Evolutionary conservation across 129 eudicot genomes (phyloP), one percentile per base, ranked within the genome.

Genomic region (Scalesia atractyloides): DNA sequence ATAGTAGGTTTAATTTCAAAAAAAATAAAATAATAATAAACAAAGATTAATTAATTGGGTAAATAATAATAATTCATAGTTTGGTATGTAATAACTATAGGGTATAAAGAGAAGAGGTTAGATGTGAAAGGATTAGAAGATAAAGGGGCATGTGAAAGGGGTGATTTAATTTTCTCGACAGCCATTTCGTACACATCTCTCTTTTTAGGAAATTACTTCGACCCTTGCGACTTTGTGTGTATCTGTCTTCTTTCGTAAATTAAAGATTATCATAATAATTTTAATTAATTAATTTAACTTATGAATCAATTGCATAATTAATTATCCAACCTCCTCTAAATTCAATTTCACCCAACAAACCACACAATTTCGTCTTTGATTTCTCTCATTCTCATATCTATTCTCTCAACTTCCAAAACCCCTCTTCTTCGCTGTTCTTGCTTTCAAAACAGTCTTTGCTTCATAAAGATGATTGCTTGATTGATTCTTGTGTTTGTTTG

Each of bases 51-150:
- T 52, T 1, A 54, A 18, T 18, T 9, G 43, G 70, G 63, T 63
- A 50, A 49, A 64, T 47, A 8, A 36, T 41, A 50, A 49, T 41
- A n/a, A n/a, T n/a, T n/a, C 9, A 39, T 39, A 16, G 17, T 50
- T 50, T 39, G 69, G 49, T 61, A 47, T 46, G 49, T 58, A 5
- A 33, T 36, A 47, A 73, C 11, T 54, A 49, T 34, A n/a, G 53
- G 64, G 24, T 76, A 67, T 30, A 77, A 77, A 77, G 76, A 77
- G 70, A 49, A 77, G 76, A 59, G 76, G 76, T 77, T 77, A 69
- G 80, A 75, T 75, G 74, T 68, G 80, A 75, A 76, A 64, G 73
- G 74, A 66, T 54, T 66, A 76, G 62, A 76, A 75, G 73, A 65
- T 51, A 64, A 49, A 58, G 75, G 64, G 41, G 64, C 78, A 77